Base-by-base conservation (phyloP, 2,329 filamentous ascomycete genomes). In the Sodiomyces alkalinus region DNA sequence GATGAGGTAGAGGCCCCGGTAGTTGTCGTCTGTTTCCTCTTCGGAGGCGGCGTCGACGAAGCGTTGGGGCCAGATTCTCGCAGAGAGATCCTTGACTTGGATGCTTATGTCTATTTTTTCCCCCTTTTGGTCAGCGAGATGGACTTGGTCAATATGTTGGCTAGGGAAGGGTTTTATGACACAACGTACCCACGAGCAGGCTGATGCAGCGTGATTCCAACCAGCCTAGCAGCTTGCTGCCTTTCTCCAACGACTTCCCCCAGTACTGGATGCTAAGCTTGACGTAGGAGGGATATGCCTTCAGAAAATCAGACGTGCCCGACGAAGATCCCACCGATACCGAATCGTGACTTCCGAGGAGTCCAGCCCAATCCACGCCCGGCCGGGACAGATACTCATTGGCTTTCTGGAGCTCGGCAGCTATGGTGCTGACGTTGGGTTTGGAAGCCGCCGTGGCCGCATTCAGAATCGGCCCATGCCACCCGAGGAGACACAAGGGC, bases 241-340 rank as follows among this genome's bases (percentile, higher is more conserved):
- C 67, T 30, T 62, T 68, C 1, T 58, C 49, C 2, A 60, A 48
- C 3, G 68, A 69, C 6, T 62, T 49, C 2, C 71, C 72, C 74
- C 74, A 80, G 46, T 74, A 79, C 26, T 74, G 68, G 1, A 69
- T 57, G 32, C 74, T 65, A 28, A 80, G 60, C 39, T 65, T 68
- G 32, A 73, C 48, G 40, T 72, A 80, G 29, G 52, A 64, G 30
- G 54, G 60, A 43, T 67, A 68, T 1, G 49, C 41, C 2, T 38
- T 38, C 5, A 77, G 41, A 36, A 79, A 79, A 3, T 62, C 56
- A 1, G 34, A 29, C 5, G 53, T 48, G 8, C 53, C 56, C 7
- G 33, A 27, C 0, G 36, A 13, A n/a, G 34, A n/a, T 10, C 8
- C 14, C 12, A 23, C 28, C 9, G 13, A 8, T 9, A 5, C 12